Percentiles rank a stretch among this genome's conserved stretches.
Evolutionary conservation across 371 early-diverging fungal species (phyloP).

Genomic region (Haplosporangium sp.): DNA sequence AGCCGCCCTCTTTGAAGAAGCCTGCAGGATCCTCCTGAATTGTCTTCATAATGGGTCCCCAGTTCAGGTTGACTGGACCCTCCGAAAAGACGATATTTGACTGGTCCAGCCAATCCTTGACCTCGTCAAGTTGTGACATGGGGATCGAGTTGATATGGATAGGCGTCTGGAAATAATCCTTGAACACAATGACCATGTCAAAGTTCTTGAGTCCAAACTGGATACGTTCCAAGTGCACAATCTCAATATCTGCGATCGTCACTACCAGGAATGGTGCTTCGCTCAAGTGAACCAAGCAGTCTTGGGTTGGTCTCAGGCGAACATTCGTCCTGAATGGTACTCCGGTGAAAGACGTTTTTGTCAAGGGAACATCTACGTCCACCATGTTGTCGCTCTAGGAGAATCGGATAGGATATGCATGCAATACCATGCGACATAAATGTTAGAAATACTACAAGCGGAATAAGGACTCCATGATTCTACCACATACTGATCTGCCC

Average conservation of each 20-base stretch:
- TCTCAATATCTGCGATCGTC: constrained; percentile 95
- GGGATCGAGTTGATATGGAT: constrained; percentile 98
- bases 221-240: constrained; percentile 98
- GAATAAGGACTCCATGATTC: background rate
- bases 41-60: constrained; percentile 99
- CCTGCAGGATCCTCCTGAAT: constrained; percentile 96
- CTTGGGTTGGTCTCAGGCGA: constrained; percentile 95
- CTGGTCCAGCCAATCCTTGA: constrained; percentile 99
- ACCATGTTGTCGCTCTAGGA: constrained; percentile 79
- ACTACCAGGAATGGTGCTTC: constrained; percentile 98
- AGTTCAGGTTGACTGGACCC: constrained; percentile 97
- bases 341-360: constrained; percentile 97
- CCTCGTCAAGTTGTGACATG: constrained; percentile 91
- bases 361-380: constrained; percentile 95
- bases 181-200: constrained; percentile 99
- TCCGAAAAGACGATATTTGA: constrained; percentile 97
- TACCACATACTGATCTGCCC: background rate
- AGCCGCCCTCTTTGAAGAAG: constrained; percentile 98
- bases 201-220: constrained; percentile 98
- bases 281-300: constrained; percentile 96
- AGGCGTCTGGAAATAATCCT: constrained; percentile 91
- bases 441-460: background rate
- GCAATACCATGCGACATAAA: background rate
- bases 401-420: background rate
- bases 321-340: constrained; percentile 97